These are phyloP conservation scores for Pythium brachiatum DNA, from an alignment of 352 stramenopile species.

Conservation along the genomic window DNA sequence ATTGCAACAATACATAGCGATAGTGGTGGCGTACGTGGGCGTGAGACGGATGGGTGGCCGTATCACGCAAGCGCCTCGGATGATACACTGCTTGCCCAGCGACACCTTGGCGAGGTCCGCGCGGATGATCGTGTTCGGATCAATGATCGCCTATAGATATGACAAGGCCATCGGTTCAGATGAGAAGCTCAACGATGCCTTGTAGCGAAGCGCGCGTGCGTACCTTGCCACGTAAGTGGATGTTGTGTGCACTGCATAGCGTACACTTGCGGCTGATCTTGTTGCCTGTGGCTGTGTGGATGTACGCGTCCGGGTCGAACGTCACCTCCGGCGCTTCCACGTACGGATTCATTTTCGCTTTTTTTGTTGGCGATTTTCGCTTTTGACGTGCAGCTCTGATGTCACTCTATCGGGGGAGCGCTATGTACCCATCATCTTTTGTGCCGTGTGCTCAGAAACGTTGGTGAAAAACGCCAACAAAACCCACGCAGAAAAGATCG, in stretches of 20 bases:
- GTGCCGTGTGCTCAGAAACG: neutral
- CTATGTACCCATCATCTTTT: neutral
- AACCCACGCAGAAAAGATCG: neutral
- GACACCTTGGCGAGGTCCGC: conserved; percentile 83
- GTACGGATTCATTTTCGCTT: conserved; percentile 30
- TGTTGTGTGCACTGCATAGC: conserved; percentile 40
- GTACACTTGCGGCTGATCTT: conserved; percentile 42
- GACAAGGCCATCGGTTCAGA: neutral
- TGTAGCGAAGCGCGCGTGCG: neutral
- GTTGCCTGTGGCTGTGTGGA: conserved; percentile 38
- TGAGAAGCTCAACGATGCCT: no score
- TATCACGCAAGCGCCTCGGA: conserved; percentile 66
- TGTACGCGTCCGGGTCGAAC: conserved; percentile 36
- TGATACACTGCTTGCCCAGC: conserved; percentile 78
- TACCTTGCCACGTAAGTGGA: conserved; percentile 70
- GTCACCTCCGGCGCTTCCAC: conserved; percentile 27
- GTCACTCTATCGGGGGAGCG: neutral
- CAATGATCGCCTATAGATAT: conserved; percentile 58
- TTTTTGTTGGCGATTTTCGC: neutral
- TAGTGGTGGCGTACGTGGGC: conserved; percentile 39
- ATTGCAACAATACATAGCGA: neutral
- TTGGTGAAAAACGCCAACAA: neutral
- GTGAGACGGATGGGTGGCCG: conserved; percentile 66
- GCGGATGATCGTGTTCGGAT: conserved; percentile 66
- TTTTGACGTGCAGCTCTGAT: neutral